Evolutionary conservation across 1,139 yeast genomes (phyloP).

Genomic region (Yamadazyma aaseri): DNA sequence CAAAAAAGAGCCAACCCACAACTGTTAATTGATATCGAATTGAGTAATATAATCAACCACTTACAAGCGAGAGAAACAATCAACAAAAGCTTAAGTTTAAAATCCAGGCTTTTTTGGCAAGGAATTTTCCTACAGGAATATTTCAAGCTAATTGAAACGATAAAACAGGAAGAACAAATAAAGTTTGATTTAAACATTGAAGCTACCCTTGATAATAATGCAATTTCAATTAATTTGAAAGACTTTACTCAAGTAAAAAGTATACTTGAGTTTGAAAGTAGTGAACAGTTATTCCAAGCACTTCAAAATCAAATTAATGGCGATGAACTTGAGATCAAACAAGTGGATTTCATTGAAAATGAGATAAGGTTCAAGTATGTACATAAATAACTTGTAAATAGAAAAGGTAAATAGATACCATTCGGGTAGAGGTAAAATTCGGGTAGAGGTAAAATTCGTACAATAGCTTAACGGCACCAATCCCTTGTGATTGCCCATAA

Average conservation of each 20-base stretch:
- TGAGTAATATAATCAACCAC: conserved; percentile 18
- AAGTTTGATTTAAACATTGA: conserved; percentile 26
- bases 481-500: too few relatives aligned
- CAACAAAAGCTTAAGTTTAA: conserved; percentile 23
- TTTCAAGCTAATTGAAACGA: conserved; percentile 14
- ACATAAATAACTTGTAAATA: conserved; percentile 2
- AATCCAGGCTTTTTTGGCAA: conserved; percentile 38
- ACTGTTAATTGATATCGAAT: neutral
- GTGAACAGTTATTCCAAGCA: conserved; percentile 1
- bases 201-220: conserved; percentile 17
- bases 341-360: conserved; percentile 12
- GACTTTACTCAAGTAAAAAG: conserved; percentile 9
- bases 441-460: neutral
- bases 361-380: conserved; percentile 7
- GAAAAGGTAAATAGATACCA: too few relatives aligned
- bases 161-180: conserved; percentile 16
- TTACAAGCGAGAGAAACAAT: conserved; percentile 32
- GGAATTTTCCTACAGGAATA: conserved; percentile 36
- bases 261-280: conserved; percentile 5
- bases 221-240: conserved; percentile 18
- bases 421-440: too few relatives aligned
- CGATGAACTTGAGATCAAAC: neutral
- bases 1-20: conserved; percentile 15
- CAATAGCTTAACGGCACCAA: too few relatives aligned
- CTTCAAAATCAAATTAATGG: neutral